These are phyloP conservation scores for Populus deltoides DNA, from an alignment of 345 rosid species.

Conservation along the genomic window DNA sequence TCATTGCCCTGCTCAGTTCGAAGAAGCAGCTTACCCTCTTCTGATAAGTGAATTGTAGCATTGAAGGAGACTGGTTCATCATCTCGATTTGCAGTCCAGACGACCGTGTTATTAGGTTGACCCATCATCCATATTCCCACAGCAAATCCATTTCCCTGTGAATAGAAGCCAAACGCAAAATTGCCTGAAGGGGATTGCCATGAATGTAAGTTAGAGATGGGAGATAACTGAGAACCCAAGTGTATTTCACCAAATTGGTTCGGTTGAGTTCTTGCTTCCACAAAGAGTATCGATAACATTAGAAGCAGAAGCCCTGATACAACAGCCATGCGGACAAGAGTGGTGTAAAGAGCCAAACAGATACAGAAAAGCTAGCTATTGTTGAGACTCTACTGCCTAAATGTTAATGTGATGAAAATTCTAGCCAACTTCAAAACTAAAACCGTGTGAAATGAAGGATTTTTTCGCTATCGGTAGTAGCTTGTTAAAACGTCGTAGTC, in stretches of 20 bases:
- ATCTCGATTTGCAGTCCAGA: conserved; percentile 33
- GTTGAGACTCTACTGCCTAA: no score
- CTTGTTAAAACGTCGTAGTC: no score
- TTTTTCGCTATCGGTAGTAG: neutral
- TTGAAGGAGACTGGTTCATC: conserved; percentile 11
- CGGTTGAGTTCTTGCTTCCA: neutral
- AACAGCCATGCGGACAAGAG: neutral
- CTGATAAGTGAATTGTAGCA: conserved; percentile 15
- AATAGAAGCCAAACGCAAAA: conserved; percentile 34
- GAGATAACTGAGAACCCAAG: neutral
- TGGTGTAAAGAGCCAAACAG: neutral
- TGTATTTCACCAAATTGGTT: neutral
- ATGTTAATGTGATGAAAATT: no score
- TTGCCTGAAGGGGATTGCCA: conserved; percentile 30
- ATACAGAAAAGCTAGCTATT: neutral
- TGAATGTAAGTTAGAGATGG: neutral
- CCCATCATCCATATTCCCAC: conserved; percentile 18
- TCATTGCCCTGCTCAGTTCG: conserved; percentile 1
- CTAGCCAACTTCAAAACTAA: no score
- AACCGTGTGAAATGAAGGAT: no score
- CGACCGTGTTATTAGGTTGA: neutral
- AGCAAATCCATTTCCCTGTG: neutral
- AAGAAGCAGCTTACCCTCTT: conserved; percentile 6
- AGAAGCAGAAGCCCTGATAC: neutral
- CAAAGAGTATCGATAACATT: neutral